Percentiles rank a stretch among this genome's conserved stretches.
These are phyloP conservation scores for Skeletonema potamos DNA, from an alignment of 108 stramenopile species.

Conservation along the genomic window DNA sequence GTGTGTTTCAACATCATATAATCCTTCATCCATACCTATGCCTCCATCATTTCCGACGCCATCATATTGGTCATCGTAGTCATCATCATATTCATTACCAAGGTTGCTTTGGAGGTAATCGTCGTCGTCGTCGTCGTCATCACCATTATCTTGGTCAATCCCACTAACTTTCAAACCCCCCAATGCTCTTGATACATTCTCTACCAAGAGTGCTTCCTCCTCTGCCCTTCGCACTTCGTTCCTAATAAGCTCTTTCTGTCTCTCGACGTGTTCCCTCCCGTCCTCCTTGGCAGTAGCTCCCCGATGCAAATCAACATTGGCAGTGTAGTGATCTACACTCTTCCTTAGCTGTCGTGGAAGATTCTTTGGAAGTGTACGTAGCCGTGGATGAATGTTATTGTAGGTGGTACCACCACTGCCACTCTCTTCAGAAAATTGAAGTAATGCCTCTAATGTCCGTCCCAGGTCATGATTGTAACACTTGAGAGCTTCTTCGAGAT, in stretches of 20 bases:
- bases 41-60: slow-evolving; percentile 63
- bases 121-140: slow-evolving; percentile 1
- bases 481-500: slow-evolving; percentile 74
- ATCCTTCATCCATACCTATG: slow-evolving; percentile 48
- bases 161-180: slow-evolving; percentile 6
- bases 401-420: background rate
- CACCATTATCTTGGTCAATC: background rate
- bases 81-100: slow-evolving; percentile 80
- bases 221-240: slow-evolving; percentile 47
- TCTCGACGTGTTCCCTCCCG: slow-evolving; percentile 52
- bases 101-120: background rate
- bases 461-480: slow-evolving; percentile 67
- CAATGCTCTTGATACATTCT: slow-evolving; percentile 34
- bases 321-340: slow-evolving; percentile 22
- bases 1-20: slow-evolving; percentile 69
- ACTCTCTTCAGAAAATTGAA: slow-evolving; percentile 32
- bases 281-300: slow-evolving; percentile 43
- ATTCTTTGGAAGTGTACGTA: slow-evolving; percentile 31
- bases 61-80: slow-evolving; percentile 89
- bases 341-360: slow-evolving; percentile 43
- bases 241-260: slow-evolving; percentile 58
- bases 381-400: slow-evolving; percentile 28
- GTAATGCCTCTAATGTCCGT: slow-evolving; percentile 58
- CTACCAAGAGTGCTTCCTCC: slow-evolving; percentile 57
- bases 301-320: slow-evolving; percentile 40